Percentiles rank a stretch among this genome's conserved stretches.
phyloP scores from a whole-genome alignment of 129 eudicot species.

The Glebionis coronaria region DNA sequence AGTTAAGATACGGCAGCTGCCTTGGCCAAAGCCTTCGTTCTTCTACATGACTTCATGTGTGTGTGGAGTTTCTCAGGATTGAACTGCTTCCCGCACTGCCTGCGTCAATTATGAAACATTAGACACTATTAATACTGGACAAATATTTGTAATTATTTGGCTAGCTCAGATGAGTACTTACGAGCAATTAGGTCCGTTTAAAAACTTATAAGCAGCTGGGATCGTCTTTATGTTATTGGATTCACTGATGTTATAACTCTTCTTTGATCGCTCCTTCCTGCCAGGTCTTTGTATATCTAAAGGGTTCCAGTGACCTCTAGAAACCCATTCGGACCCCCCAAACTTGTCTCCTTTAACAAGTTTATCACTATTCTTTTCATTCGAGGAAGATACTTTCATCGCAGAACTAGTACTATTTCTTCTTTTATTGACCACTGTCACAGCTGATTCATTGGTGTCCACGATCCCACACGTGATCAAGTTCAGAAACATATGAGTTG shows the following conservation, averaged over 20 bases:
- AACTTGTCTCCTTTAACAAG: constrained; percentile 37
- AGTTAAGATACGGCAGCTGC: constrained; percentile 21
- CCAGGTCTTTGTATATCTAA: constrained; percentile 23
- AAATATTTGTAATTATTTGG: neutral
- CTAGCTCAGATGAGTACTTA: constrained; percentile 30
- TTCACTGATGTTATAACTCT: constrained; percentile 28
- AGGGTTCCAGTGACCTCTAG: constrained; percentile 25
- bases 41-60: constrained; percentile 75
- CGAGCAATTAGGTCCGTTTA: constrained; percentile 72
- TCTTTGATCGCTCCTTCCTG: constrained; percentile 29
- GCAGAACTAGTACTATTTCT: constrained; percentile 21
- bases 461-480: constrained; percentile 58
- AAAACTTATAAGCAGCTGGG: constrained; percentile 47
- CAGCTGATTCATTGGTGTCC: constrained; percentile 60
- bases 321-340: constrained; percentile 56
- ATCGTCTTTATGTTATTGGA: constrained; percentile 29
- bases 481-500: constrained; percentile 44
- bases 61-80: constrained; percentile 63
- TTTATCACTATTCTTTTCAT: constrained; percentile 23
- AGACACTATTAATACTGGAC: neutral
- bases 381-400: constrained; percentile 21
- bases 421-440: constrained; percentile 34
- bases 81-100: constrained; percentile 77
- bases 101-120: constrained; percentile 29
- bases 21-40: constrained; percentile 52